Evolutionary conservation across 768 basidiomycete genomes (phyloP).

Genomic region (Auricularia sp.): DNA sequence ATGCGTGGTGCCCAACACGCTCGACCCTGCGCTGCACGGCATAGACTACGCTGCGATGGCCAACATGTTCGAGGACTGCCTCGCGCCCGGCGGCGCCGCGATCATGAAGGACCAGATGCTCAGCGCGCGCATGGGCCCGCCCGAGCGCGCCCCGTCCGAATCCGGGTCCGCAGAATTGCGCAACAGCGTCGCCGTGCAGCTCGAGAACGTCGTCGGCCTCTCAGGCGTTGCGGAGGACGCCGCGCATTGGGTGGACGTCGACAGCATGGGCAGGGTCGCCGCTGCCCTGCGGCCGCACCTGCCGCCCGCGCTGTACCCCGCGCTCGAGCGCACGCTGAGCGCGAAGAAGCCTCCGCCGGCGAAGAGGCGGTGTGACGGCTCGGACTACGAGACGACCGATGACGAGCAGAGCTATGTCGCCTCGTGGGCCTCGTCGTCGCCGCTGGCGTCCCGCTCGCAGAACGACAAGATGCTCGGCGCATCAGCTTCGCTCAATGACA

Average conservation of each 20-base stretch:
- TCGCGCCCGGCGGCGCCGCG: slow-evolving; percentile 28
- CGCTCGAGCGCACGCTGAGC: not conserved
- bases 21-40: slow-evolving; percentile 36
- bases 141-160: slow-evolving; percentile 7
- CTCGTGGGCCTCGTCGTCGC: not conserved
- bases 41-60: slow-evolving; percentile 70
- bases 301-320: slow-evolving; percentile 9
- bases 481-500: not conserved
- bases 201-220: slow-evolving; percentile 60
- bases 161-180: slow-evolving; percentile 9
- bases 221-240: slow-evolving; percentile 35
- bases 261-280: slow-evolving; percentile 34
- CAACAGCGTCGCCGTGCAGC: slow-evolving; percentile 36
- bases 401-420: not conserved
- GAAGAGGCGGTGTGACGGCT: not conserved
- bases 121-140: slow-evolving; percentile 1
- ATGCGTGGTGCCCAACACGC: slow-evolving; percentile 73
- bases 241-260: slow-evolving; percentile 45
- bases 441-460: not conserved
- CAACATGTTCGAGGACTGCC: slow-evolving; percentile 51
- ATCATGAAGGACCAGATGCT: slow-evolving; percentile 17
- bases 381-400: not conserved
- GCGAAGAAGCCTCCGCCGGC: not conserved
- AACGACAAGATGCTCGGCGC: not conserved
- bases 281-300: slow-evolving; percentile 37